These are phyloP conservation scores for Balamuthia mandrillaris DNA, from an alignment of 208 protist species.

Conservation along the genomic window DNA sequence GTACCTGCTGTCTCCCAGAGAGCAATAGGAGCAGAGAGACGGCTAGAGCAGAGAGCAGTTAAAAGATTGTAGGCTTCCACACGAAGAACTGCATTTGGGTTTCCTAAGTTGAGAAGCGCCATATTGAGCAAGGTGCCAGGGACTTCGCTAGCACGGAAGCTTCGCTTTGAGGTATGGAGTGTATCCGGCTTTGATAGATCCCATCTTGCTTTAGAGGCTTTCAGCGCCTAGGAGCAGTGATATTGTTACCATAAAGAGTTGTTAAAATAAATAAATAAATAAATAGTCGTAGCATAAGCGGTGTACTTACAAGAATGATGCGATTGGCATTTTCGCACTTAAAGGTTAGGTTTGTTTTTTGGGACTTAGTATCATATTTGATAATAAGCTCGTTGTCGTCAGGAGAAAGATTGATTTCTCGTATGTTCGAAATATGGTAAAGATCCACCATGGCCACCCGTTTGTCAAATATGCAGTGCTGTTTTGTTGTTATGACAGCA, in stretches of 20 bases:
- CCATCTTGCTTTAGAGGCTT: conserved; percentile 42
- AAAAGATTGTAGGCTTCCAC: conserved; percentile 63
- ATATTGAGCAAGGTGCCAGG: conserved; percentile 68
- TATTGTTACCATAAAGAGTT: too few species aligned
- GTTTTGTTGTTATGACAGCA: conserved; percentile 41
- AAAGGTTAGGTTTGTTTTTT: background rate
- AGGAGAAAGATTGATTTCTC: background rate
- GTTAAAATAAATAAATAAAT: too few species aligned
- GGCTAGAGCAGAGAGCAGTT: conserved; percentile 42
- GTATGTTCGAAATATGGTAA: conserved; percentile 46
- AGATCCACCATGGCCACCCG: conserved; percentile 27
- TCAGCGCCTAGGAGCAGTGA: conserved; percentile 41
- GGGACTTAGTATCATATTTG: conserved; percentile 42
- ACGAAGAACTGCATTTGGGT: conserved; percentile 40
- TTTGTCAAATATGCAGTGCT: conserved; percentile 34
- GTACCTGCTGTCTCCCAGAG: conserved; percentile 47
- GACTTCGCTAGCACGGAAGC: conserved; percentile 59
- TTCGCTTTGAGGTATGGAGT: background rate
- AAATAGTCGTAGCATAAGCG: too few species aligned
- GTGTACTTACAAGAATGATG: conserved; percentile 7
- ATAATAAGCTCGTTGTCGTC: conserved; percentile 50
- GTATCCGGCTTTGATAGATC: conserved; percentile 37
- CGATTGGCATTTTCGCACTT: background rate
- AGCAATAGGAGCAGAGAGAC: conserved; percentile 43
- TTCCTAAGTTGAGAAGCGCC: conserved; percentile 63